Conservation (phyloP, 1,284 basidiomycete genomes). For the Ustilago curta region DNA sequence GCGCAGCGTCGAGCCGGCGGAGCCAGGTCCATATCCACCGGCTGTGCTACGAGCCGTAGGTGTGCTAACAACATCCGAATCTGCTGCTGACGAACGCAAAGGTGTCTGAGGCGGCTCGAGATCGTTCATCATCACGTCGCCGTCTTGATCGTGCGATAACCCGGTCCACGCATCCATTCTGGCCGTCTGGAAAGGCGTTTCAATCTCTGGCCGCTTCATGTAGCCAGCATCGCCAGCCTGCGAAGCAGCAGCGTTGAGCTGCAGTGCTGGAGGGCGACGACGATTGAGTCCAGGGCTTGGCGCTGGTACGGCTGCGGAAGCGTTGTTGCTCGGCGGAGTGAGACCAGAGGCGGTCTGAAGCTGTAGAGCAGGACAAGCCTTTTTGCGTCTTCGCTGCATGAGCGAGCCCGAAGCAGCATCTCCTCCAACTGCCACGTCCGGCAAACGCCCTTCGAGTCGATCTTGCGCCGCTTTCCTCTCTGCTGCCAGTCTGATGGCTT, state of each 20-base stretch:
- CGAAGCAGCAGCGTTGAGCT: slow-evolving; percentile 17
- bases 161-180: slow-evolving; percentile 25
- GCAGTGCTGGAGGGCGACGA: slow-evolving; percentile 41
- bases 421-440: slow-evolving; percentile 11
- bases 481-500: slow-evolving; percentile 37
- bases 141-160: slow-evolving; percentile 16
- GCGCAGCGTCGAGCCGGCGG: slow-evolving; percentile 14
- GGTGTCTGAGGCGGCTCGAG: slow-evolving; percentile 45
- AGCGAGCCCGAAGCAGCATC: slow-evolving; percentile 29
- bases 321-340: background rate
- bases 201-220: slow-evolving; percentile 7
- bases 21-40: slow-evolving; percentile 8
- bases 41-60: slow-evolving; percentile 30
- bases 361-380: slow-evolving; percentile 37
- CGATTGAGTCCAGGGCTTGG: slow-evolving; percentile 33
- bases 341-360: slow-evolving; percentile 20
- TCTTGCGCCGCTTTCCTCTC: slow-evolving; percentile 47
- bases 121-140: slow-evolving; percentile 40
- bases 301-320: slow-evolving; percentile 9
- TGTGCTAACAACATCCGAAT: slow-evolving; percentile 37
- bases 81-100: slow-evolving; percentile 24
- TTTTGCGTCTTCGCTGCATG: slow-evolving; percentile 46
- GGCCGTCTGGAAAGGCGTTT: slow-evolving; percentile 46
- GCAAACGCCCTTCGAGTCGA: slow-evolving; percentile 32
- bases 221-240: background rate